Evolutionary conservation across 2,329 filamentous ascomycete species (phyloP), one percentile per base, ranked within the genome.

Genomic region (Zalaria sp.): DNA sequence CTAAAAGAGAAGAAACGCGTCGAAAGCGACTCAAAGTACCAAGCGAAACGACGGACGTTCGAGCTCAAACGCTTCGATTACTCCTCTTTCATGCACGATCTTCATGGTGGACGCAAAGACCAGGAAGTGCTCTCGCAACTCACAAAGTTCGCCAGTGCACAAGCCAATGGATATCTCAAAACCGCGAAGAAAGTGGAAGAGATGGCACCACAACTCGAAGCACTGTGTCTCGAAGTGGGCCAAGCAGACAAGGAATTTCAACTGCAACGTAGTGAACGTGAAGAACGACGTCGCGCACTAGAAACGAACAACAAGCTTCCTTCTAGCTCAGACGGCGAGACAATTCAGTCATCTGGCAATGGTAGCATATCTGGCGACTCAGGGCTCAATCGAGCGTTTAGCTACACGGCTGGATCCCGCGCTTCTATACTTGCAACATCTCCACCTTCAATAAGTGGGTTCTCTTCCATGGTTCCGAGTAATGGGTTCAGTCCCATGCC

Each of bases 31-130:
- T 83, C 84, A 28, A 98, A 98, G 57, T 98, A 96, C 57, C 89
- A 96, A 59, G 79, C 74, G 37, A 96, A 96, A 66, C 77, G 88
- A 50, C 80, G 85, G 36, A 94, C 87, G 51, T 98, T 98, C 55
- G 91, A 98, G 66, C 72, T 98, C 43, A 95, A 93, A 66, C 81
- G 93, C 6, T 98, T 98, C 55, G 93, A 98, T 61, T 98, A 98
- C 60, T 96, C 89, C 3, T 94, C 86, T 9, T 98, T 96, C 57
- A 93, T 98, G 84, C 89, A 96, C 55, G 91, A 98, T 66, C 71
- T 98, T n/a, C 91, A 96, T 48, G 91, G 91, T 27, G 91, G 91
- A n/a, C 81, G 91, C 47, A 98, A 96, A 59, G 91, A 98, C 54
- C 91, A 96, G 56, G 91, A 98, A 59, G 84, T 98, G 4, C 64